Conservation (phyloP, 2,329 filamentous ascomycete species). For the Ophiostoma pallidulum region DNA sequence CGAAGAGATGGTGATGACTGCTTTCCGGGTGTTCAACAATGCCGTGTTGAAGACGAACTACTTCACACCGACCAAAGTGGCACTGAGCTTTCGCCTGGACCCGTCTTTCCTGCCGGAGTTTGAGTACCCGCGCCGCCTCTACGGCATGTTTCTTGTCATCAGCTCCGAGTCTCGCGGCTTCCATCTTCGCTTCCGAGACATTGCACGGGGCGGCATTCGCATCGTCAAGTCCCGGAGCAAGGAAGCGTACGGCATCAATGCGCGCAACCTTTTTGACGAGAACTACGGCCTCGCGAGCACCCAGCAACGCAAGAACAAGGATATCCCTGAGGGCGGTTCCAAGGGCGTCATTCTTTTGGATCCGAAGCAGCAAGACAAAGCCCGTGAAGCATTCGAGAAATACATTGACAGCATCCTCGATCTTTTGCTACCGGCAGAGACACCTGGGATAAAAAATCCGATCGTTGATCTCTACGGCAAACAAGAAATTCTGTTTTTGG, state of each 20-base stretch:
- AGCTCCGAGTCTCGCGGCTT: slow-evolving; percentile 95
- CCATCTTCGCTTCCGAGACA: slow-evolving; percentile 94
- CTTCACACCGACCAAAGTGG: slow-evolving; percentile 93
- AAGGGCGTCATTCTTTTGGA: slow-evolving; percentile 97
- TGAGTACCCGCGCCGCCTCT: slow-evolving; percentile 88
- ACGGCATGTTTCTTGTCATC: slow-evolving; percentile 98
- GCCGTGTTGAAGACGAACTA: slow-evolving; percentile 96
- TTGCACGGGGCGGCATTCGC: slow-evolving; percentile 91
- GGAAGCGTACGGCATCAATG: slow-evolving; percentile 94
- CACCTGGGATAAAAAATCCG: slow-evolving; percentile 96
- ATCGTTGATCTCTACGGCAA: slow-evolving; percentile 93
- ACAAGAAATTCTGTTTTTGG: slow-evolving; percentile 96
- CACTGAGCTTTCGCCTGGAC: slow-evolving; percentile 89
- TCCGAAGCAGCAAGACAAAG: slow-evolving; percentile 87
- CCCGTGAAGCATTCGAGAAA: slow-evolving; percentile 90
- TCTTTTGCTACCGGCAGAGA: slow-evolving; percentile 77
- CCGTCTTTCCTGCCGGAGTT: slow-evolving; percentile 79
- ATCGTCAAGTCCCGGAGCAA: slow-evolving; percentile 97
- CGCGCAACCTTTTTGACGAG: slow-evolving; percentile 92
- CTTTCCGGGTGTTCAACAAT: slow-evolving; percentile 92
- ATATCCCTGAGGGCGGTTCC: slow-evolving; percentile 94
- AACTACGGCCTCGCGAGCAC: slow-evolving; percentile 98
- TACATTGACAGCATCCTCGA: slow-evolving; percentile 99
- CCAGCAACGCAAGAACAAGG: slow-evolving; percentile 99
- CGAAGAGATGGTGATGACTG: slow-evolving; percentile 95